Conservation (phyloP, 371 early-diverging fungal genomes). For the Apophysomyces trapeziformis region DNA sequence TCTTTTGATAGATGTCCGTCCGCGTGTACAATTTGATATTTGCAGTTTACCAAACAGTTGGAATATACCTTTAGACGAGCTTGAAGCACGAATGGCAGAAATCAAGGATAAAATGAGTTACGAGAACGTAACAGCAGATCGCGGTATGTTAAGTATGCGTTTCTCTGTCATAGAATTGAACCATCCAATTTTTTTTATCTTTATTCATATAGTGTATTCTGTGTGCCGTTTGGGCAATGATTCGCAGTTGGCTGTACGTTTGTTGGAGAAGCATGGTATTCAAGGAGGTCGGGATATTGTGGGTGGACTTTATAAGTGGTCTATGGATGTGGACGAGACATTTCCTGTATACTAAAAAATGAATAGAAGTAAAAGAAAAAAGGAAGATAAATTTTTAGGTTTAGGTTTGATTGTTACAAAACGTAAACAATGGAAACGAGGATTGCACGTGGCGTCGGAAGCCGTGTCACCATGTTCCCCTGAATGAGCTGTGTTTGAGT, state of each 20-base stretch:
- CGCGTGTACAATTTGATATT: conserved; percentile 81
- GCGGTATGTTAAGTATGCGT: conserved; percentile 30
- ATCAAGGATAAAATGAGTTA: conserved; percentile 35
- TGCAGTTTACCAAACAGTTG: conserved; percentile 72
- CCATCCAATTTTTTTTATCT: not conserved
- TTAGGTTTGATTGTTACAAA: conserved; percentile 10
- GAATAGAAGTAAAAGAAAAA: not conserved
- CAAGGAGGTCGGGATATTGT: conserved; percentile 70
- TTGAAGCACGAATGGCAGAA: conserved; percentile 44
- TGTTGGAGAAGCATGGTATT: conserved; percentile 61
- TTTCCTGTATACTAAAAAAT: conserved; percentile 87
- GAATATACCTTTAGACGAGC: conserved; percentile 58
- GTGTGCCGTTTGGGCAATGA: conserved; percentile 94
- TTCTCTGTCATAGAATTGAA: conserved; percentile 25
- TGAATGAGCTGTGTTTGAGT: not conserved
- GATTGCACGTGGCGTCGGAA: conserved; percentile 1
- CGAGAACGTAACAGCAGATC: conserved; percentile 21
- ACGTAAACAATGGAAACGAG: conserved; percentile 5
- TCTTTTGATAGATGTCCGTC: conserved; percentile 89
- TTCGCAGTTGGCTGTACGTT: conserved; percentile 83
- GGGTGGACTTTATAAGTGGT: conserved; percentile 85
- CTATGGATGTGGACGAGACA: conserved; percentile 70
- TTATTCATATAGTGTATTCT: conserved; percentile 64
- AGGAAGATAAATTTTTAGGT: not conserved
- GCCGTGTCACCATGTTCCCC: not conserved